A percentile compares a stretch with the other conserved stretches of the same genome.
Conservation (phyloP, 352 stramenopile species). For the Phytophthora quininea region DNA sequence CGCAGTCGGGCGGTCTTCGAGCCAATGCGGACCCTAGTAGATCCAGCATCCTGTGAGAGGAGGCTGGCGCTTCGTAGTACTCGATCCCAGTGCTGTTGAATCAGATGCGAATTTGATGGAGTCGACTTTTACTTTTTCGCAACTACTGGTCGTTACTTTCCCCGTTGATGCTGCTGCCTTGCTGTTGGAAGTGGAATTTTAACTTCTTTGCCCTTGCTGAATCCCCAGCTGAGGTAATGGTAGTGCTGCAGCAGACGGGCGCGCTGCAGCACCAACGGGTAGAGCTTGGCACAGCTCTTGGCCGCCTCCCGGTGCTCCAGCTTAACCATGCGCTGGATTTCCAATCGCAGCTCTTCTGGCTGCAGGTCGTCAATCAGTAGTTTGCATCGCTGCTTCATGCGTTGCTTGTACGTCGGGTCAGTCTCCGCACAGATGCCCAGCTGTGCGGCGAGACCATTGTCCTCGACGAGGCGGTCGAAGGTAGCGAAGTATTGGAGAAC, state of each 20-base stretch:
- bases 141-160: too few relatives aligned
- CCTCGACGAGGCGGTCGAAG: constrained; percentile 8
- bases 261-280: constrained; percentile 22
- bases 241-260: constrained; percentile 18
- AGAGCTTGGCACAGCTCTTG: constrained; percentile 11
- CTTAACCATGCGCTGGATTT: constrained; percentile 16
- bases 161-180: too few relatives aligned
- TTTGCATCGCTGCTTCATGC: constrained; percentile 28
- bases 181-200: not conserved
- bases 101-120: too few relatives aligned
- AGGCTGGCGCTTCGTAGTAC: too few relatives aligned
- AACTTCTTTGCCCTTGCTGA: constrained; percentile 5
- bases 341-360: constrained; percentile 16
- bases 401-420: not conserved
- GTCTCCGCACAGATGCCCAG: not conserved
- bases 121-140: too few relatives aligned
- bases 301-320: constrained; percentile 18
- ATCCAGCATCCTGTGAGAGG: not conserved
- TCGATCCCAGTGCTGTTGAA: too few relatives aligned
- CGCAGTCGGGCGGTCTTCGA: not conserved
- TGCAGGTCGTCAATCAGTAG: constrained; percentile 10
- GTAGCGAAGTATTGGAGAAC: constrained; percentile 6
- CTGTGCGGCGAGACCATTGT: constrained; percentile 1
- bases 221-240: constrained; percentile 14
- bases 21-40: not conserved